Base-by-base conservation (phyloP, 441 rosid genomes). In the Aleurites moluccanus region DNA sequence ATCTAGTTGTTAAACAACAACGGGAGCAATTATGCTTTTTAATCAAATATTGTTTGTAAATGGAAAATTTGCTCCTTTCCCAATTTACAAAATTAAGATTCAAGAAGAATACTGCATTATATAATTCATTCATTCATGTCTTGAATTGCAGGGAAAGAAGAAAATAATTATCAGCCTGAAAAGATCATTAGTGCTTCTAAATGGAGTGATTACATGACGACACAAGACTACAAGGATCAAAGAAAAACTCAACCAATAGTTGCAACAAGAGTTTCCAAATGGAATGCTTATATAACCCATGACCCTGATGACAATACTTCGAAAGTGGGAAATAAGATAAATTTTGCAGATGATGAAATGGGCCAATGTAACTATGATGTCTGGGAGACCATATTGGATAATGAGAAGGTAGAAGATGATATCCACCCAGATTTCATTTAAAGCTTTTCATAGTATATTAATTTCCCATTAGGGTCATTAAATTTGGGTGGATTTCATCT, bases 351-450 rank as follows among this genome's bases (percentile, higher is more conserved):
- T 70, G 65, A 49, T 70, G 65, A 44, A 33, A 64, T 18, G 2
- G 55, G 61, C 5, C 67, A 45, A 40, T 76, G 74, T 74, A 75
- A 77, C 49, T 61, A 62, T n/a, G 82, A 70, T 28, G 65, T 72
- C 42, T 73, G 70, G 76, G 79, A 84, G 71, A 78, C 52, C 20
- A 47, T 47, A 47, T 16, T 79, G 13, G 70, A 77, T 13, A 84
- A 77, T 50, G 83, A 80, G 67, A 80, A 62, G 47, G 92, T 89
- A 62, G 93, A 91, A 64, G 98, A 91, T n/a, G 93, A 89, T 45
- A 80, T 88, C 49, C 92, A 86, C 80, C 93, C 92, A 53, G 91
- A 91, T 79, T 91, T 88, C 79, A 64, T 79, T 75, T 90, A 78
- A 78, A 44, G 10, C 25, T 38, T 33, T 35, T 55, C 20, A 13